Evolutionary conservation across 306 rosid species (phyloP).

Genomic region (Glycine tomentella): DNA sequence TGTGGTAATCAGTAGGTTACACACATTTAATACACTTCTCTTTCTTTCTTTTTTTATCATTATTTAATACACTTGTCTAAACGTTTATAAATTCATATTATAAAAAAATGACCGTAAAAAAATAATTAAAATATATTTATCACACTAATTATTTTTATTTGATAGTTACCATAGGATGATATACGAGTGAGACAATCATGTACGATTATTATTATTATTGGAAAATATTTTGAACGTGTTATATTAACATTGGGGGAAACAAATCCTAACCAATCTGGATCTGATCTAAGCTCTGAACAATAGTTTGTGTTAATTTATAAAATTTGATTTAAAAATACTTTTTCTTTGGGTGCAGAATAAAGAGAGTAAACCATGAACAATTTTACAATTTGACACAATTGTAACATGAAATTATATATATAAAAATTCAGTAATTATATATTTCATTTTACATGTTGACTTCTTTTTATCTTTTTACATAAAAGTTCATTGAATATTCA

Average conservation of each 20-base stretch:
- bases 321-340: neutral
- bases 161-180: neutral
- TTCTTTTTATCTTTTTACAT: too few species aligned
- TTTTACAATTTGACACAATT: neutral
- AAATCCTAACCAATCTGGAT: neutral
- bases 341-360: neutral
- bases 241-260: too few species aligned
- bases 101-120: too few species aligned
- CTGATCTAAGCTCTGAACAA: neutral
- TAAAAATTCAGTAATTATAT: neutral
- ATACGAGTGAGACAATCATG: neutral
- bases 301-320: neutral
- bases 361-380: neutral
- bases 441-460: neutral
- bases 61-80: neutral
- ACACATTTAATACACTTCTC: neutral
- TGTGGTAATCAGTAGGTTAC: neutral
- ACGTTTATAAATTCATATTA: too few species aligned
- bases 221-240: neutral
- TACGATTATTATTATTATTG: neutral
- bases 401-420: neutral
- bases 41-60: too few species aligned
- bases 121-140: too few species aligned
- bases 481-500: too few species aligned
- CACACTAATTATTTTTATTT: too few species aligned